These are phyloP conservation scores for Deakozyma indianensis DNA, from an alignment of 805 yeast species.

Conservation along the genomic window DNA sequence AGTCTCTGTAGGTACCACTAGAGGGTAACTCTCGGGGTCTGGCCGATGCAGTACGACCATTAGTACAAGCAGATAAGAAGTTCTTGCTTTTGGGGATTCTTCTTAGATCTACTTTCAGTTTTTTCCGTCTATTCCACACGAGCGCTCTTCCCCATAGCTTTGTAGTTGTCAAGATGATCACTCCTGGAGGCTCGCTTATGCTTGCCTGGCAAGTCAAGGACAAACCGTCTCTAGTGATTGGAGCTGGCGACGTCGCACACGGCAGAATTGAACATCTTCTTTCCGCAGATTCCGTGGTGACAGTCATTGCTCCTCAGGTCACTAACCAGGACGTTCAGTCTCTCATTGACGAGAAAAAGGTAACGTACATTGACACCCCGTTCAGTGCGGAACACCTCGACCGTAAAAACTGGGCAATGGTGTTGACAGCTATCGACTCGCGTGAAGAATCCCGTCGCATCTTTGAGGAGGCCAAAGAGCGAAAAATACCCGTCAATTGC, in stretches of 20 bases:
- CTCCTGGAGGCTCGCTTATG: slow-evolving; percentile 1
- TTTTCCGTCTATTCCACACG: too few species aligned
- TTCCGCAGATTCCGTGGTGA: slow-evolving; percentile 55
- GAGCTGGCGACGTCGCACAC: slow-evolving; percentile 56
- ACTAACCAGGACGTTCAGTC: slow-evolving; percentile 40
- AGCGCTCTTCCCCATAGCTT: too few species aligned
- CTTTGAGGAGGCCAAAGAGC: slow-evolving; percentile 34
- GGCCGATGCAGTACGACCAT: too few species aligned
- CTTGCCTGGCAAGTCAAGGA: slow-evolving; percentile 19
- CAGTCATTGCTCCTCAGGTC: slow-evolving; percentile 41
- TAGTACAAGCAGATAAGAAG: too few species aligned
- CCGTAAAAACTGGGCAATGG: slow-evolving; percentile 40
- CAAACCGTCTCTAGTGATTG: slow-evolving; percentile 55
- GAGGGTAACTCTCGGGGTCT: too few species aligned
- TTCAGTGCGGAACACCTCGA: slow-evolving; percentile 14
- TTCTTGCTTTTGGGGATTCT: too few species aligned
- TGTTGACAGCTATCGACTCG: slow-evolving; percentile 64
- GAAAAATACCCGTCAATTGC: slow-evolving; percentile 47
- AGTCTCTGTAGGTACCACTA: too few species aligned
- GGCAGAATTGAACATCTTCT: slow-evolving; percentile 53
- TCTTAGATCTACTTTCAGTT: too few species aligned
- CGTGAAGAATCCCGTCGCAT: slow-evolving; percentile 42
- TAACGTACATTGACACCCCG: slow-evolving; percentile 7
- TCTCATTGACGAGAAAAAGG: slow-evolving; percentile 8
- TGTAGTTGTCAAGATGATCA: background rate